Percentiles rank a stretch among this genome's conserved stretches.
These are phyloP conservation scores for Clarireedia sp. DNA, from an alignment of 2,329 filamentous ascomycete species.

Conservation along the genomic window DNA sequence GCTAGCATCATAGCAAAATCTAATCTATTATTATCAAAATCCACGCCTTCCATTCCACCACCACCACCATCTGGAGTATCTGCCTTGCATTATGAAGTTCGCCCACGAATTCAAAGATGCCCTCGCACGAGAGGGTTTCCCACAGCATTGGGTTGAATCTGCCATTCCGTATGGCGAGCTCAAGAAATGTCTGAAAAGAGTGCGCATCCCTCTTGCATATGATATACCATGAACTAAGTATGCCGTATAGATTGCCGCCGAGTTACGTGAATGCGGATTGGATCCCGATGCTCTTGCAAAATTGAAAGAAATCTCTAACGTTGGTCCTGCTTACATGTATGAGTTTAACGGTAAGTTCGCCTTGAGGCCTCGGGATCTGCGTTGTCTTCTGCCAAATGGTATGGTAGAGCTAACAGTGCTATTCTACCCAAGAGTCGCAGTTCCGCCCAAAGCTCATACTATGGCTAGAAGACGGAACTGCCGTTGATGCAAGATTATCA, in stretches of 20 bases:
- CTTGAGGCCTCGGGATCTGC: no score
- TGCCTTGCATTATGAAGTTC: constrained; percentile 64
- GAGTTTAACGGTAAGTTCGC: constrained; percentile 41
- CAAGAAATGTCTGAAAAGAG: constrained; percentile 82
- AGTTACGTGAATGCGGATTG: constrained; percentile 4
- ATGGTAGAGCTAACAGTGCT: background rate
- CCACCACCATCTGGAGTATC: no score
- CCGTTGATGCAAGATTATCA: constrained; percentile 58
- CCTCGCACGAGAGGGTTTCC: constrained; percentile 66
- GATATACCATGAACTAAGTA: background rate
- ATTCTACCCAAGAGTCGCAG: constrained; percentile 28
- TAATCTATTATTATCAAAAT: no score
- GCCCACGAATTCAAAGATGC: constrained; percentile 67
- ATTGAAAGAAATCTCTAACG: constrained; percentile 12
- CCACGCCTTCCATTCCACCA: no score
- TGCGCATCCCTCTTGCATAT: constrained; percentile 29
- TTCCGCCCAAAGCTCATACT: constrained; percentile 65
- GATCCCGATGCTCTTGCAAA: constrained; percentile 6
- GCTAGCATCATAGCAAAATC: no score
- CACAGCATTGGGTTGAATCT: constrained; percentile 60
- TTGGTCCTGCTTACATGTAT: constrained; percentile 38
- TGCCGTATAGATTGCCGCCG: constrained; percentile 1
- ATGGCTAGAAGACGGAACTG: constrained; percentile 55
- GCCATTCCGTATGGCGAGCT: constrained; percentile 79
- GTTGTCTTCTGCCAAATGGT: background rate